These are phyloP conservation scores for Gautieria morchelliformis DNA, from an alignment of 768 basidiomycete genomes.

Conservation along the genomic window DNA sequence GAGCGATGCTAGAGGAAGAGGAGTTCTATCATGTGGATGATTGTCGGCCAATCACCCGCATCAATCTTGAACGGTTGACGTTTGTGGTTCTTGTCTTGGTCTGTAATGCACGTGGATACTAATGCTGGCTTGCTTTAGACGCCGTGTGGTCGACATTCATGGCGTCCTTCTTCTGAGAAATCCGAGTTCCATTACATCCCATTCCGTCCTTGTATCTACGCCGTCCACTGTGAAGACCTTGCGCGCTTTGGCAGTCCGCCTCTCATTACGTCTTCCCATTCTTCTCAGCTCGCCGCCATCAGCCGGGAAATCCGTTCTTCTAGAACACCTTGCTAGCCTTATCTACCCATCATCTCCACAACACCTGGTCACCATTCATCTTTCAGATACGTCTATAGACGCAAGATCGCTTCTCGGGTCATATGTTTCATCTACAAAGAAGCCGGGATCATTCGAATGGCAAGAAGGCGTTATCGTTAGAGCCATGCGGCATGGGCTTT, in stretches of 20 bases:
- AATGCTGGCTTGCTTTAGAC: slow-evolving; percentile 29
- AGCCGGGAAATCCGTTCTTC: slow-evolving; percentile 75
- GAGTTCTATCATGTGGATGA: slow-evolving; percentile 39
- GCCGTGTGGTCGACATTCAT: slow-evolving; percentile 49
- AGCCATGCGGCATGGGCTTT: slow-evolving; percentile 81
- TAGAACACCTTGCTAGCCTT: slow-evolving; percentile 63
- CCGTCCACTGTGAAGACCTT: slow-evolving; percentile 50
- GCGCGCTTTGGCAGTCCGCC: slow-evolving; percentile 48
- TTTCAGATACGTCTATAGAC: slow-evolving; percentile 93
- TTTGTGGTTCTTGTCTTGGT: slow-evolving; percentile 19
- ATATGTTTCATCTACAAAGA: slow-evolving; percentile 77
- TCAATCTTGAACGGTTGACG: slow-evolving; percentile 48
- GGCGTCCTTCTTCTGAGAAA: slow-evolving; percentile 57
- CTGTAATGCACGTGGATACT: slow-evolving; percentile 7
- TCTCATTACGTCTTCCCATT: slow-evolving; percentile 63
- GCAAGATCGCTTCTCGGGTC: slow-evolving; percentile 89
- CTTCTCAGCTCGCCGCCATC: slow-evolving; percentile 82
- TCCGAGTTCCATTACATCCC: slow-evolving; percentile 18
- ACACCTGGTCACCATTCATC: slow-evolving; percentile 76
- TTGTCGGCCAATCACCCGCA: slow-evolving; percentile 21
- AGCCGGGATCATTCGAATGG: slow-evolving; percentile 90
- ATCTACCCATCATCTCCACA: slow-evolving; percentile 50
- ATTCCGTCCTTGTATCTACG: slow-evolving; percentile 50
- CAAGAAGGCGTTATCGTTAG: slow-evolving; percentile 88
- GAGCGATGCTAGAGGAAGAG: slow-evolving; percentile 31